Base-by-base conservation (phyloP, 2,329 filamentous ascomycete genomes). In the Fusarium tricinctum region DNA sequence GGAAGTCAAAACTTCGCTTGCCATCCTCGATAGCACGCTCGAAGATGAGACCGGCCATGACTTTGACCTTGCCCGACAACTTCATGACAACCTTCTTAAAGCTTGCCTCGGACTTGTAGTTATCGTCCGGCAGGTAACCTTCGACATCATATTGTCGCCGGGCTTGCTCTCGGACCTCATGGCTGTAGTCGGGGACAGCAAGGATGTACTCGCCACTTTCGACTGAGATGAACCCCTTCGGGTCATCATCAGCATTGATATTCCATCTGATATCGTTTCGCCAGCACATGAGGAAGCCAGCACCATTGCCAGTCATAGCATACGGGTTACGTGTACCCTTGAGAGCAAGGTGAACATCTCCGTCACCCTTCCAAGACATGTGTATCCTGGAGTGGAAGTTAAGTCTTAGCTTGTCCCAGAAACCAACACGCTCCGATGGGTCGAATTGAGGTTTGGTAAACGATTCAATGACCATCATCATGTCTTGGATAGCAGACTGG, bases 51-150 rank as follows among this genome's bases (percentile, higher is more conserved):
- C 96, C 97, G 15, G 92, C 90, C 75, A 95, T 86, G 92, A 94
- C 97, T 78, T 93, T 92, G 1, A 99, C 96, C 75, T 96, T 97
- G 15, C 96, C 96, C 5, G 96, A 98, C 14, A 99, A 85, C 80
- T 99, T 99, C 95, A 99, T 98, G 51, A 97, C 89, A 5, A 98
- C 96, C 80, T 99, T 99, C 79, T 97, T 97, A 85, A 99, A 99
- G 1, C 90, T 85, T n/a, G 94, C 92, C 3, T 91, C 89, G 35
- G 91, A 88, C 72, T 89, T 92, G 74, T 86, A 84, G 69, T 86
- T 89, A 61, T 89, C 91, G 15, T 88, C 87, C 50, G 85, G 88
- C 3, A 86, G 82, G 32, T 89, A 82, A 69, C 85, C 91, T 51
- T 89, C 88, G 46, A 85, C 82, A 53, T 89, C 84, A 33, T 83